Evolutionary conservation across 768 basidiomycete species (phyloP).

Genomic region (Suillus alpinus): DNA sequence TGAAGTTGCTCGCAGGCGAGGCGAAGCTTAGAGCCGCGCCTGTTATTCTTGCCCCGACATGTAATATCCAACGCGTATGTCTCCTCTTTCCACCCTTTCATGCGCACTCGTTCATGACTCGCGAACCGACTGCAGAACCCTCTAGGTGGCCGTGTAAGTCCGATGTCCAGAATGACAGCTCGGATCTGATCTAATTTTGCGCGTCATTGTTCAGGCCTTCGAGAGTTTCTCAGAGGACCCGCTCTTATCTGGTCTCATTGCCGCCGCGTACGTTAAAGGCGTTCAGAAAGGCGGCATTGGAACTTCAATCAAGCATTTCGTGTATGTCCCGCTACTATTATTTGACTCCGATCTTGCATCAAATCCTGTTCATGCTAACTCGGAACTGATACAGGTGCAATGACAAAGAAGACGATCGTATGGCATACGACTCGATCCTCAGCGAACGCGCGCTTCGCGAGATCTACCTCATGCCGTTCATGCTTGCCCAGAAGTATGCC

Average conservation of each 20-base stretch:
- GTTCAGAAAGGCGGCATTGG: conserved; percentile 77
- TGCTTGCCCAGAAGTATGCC: conserved; percentile 50
- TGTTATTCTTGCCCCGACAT: conserved; percentile 74
- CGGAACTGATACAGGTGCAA: conserved; percentile 49
- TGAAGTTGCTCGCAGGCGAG: conserved; percentile 66
- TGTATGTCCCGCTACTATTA: conserved; percentile 38
- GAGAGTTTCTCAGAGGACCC: conserved; percentile 84
- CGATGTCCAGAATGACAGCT: background rate
- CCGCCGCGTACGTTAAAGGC: conserved; percentile 73
- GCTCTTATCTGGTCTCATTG: conserved; percentile 64
- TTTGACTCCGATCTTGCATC: background rate
- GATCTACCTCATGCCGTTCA: conserved; percentile 62
- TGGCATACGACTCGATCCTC: conserved; percentile 54
- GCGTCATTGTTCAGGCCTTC: conserved; percentile 47
- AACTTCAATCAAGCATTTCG: conserved; percentile 79
- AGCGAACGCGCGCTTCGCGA: conserved; percentile 53
- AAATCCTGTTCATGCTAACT: background rate
- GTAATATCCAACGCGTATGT: conserved; percentile 75
- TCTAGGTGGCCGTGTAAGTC: conserved; percentile 61
- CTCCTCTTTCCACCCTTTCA: conserved; percentile 12
- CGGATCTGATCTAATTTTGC: conserved; percentile 9
- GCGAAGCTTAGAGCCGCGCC: conserved; percentile 70
- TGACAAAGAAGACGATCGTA: conserved; percentile 79
- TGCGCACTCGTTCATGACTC: background rate
- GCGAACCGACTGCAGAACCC: conserved; percentile 45